Evolutionary conservation across 169 alveolate species (phyloP), one percentile per base, ranked within the genome.

Genomic region (Plasmodium yoelii): DNA sequence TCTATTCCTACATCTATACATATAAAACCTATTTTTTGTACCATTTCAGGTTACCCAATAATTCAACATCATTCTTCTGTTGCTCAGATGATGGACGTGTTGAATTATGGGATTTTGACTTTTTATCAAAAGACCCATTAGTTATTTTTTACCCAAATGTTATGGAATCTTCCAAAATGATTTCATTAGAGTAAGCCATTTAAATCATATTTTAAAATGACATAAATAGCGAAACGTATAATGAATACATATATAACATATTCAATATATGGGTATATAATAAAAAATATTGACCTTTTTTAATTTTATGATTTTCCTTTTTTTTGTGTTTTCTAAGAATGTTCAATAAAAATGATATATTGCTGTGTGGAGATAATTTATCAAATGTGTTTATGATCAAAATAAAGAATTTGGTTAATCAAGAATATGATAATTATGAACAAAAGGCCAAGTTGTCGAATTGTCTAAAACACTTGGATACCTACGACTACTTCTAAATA

Each of bases 41-140:
- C 18, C 42, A 18, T 19, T 56, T 67, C 57, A 80, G 90, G 90
- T 42, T 68, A 46, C 90, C 90, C 34, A 80, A 80, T 46, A 80
- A 80, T 67, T 80, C 90, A 13, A 80, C 90, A n/a, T 80, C 90
- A 57, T 80, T 80, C 72, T 67, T 80, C 49, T 55, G 90, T 61
- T 80, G 90, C 51, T 64, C 90, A 44, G 84, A 80, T 80, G 90
- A 80, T 19, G 90, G 90, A 1, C 57, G 90, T n/a, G 74, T 80
- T 12, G 90, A 80, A 80, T 67, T 80, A 67, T 80, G 90, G 90
- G 90, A 80, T 56, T 80, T 80, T 70, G 75, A 61, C 47, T 80
- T 80, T 80, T 55, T 80, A n/a, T 80, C 90, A 28, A 80, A 80
- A 60, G 90, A 80, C 56, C 90, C 90, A 7, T 44, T 80, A 61